A percentile compares a stretch with the other conserved stretches of the same genome.
Evolutionary conservation across 2,329 filamentous ascomycete genomes (phyloP).

Genomic region (Neofusicoccum cordaticola): DNA sequence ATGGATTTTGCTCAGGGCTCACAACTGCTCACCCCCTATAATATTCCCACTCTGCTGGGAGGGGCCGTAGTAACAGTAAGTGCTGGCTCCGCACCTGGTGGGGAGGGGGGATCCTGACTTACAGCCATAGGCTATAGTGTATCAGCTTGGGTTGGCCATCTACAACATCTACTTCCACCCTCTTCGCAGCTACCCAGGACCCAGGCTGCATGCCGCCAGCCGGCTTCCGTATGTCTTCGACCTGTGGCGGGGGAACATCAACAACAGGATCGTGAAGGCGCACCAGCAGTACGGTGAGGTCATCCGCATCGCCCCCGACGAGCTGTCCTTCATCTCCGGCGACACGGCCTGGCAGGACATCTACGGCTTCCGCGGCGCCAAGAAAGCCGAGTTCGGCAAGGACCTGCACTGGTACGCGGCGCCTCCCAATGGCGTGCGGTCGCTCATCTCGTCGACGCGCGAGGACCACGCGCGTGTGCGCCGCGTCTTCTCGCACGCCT

Average conservation of each 20-base stretch:
- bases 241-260: constrained; percentile 28
- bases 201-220: constrained; percentile 32
- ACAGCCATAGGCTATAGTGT: constrained; percentile 11
- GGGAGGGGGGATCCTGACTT: background rate
- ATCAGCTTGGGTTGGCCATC: constrained; percentile 22
- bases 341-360: constrained; percentile 41
- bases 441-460: constrained; percentile 38
- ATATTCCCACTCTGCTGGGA: background rate
- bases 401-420: constrained; percentile 27
- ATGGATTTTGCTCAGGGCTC: background rate
- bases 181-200: constrained; percentile 43
- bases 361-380: constrained; percentile 31
- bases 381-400: constrained; percentile 26
- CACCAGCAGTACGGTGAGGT: constrained; percentile 44
- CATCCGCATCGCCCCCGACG: constrained; percentile 41
- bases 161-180: constrained; percentile 46
- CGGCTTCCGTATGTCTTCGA: constrained; percentile 32
- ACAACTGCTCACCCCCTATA: background rate
- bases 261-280: constrained; percentile 27
- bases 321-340: constrained; percentile 44
- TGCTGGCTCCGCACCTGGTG: background rate
- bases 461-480: constrained; percentile 39
- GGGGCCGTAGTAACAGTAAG: background rate
- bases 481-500: constrained; percentile 40
- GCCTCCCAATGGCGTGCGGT: constrained; percentile 34